Base-by-base conservation (phyloP, 2,329 filamentous ascomycete genomes). In the Lachnum nothofagi region DNA sequence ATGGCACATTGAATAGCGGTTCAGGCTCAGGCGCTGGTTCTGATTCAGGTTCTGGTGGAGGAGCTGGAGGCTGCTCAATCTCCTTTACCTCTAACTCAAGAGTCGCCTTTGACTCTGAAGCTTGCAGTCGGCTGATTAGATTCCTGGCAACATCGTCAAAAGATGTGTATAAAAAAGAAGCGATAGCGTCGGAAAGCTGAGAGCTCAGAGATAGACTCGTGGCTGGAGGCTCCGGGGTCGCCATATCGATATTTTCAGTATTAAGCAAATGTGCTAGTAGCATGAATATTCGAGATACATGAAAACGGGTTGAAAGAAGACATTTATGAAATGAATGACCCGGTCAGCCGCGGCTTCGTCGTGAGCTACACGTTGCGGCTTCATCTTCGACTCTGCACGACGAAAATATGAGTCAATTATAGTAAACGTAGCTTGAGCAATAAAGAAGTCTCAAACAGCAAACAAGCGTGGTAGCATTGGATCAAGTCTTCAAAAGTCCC, bases 1-100 rank as follows among this genome's bases (percentile, higher is more conserved):
- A 48, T 22, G 54, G 55, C 3, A 58, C 50, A 39, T 57, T 49
- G 33, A 57, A 59, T 16, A 45, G 8, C 10, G 50, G 39, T 27
- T 48, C 27, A 29, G 51, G 43, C n/a, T 45, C 35, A 10, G 41
- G 20, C 20, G 19, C 29, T 10, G 40, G 27, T 27, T 48, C 14
- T 23, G 27, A 9, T 9, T 53, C 44, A 19, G 42, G 25, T 39
- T 45, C 17, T 25, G 43, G 24, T 19, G 46, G 39, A 9, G 55
- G 27, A 12, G 44, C 23, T 25, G 51, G 39, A 33, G 33, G 35
- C 5, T 33, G 38, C 3, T 46, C 42, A 47, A 35, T 44, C 29
- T 41, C 35, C n/a, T 40, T 23, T 16, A 17, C 24, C 17, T 29
- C 27, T 12, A 20, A 9, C 12, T 35, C 25, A 8, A 3, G 10